Conservation (phyloP, 352 stramenopile genomes). For the Elongisporangium senticosum region DNA sequence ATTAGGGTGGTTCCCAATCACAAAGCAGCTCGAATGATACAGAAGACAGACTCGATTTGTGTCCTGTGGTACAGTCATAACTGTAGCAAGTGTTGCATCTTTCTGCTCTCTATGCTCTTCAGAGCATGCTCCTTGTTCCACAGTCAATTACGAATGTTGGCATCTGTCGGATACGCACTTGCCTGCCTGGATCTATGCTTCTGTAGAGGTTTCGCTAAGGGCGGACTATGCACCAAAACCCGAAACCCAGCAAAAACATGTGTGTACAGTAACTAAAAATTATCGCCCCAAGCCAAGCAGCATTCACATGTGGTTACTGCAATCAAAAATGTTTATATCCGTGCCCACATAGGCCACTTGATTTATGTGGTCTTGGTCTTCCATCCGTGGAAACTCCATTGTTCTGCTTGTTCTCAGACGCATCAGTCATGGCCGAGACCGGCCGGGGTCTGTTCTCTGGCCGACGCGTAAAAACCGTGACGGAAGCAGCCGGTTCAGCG, state of each 20-base stretch:
- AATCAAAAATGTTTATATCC: neutral
- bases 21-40: too few relatives aligned
- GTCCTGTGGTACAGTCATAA: neutral
- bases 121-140: neutral
- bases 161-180: neutral
- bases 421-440: neutral
- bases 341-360: neutral
- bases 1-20: too few relatives aligned
- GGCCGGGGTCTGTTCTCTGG: neutral
- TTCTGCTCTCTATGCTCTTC: neutral
- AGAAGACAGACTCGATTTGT: neutral
- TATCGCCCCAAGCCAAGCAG: too few relatives aligned
- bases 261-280: too few relatives aligned
- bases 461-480: neutral
- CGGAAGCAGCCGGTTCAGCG: neutral
- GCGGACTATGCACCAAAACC: neutral
- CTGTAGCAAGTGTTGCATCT: neutral
- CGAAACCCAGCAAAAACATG: neutral
- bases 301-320: too few relatives aligned
- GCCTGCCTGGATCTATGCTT: neutral
- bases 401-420: neutral
- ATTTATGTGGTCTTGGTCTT: neutral
- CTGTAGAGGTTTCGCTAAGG: neutral
- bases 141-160: neutral
- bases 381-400: neutral